phyloP scores from a whole-genome alignment of 1,139 yeast genomes.

The Eremothecium gossypii region DNA sequence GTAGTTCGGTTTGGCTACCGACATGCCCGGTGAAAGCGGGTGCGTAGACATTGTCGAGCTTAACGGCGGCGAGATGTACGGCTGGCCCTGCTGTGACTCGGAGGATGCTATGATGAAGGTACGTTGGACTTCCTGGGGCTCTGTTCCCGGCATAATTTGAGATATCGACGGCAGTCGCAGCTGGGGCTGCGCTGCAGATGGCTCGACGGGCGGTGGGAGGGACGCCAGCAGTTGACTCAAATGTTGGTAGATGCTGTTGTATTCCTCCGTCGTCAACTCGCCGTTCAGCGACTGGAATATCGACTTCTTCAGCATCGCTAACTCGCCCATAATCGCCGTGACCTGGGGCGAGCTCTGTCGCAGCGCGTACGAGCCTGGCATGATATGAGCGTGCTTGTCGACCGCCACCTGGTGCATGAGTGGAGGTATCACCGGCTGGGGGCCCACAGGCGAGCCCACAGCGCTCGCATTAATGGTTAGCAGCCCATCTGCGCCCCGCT shows the following conservation, averaged over 20 bases:
- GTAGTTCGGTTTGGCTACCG: not conserved
- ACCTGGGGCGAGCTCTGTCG: slow-evolving; percentile 3
- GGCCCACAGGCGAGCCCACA: not conserved
- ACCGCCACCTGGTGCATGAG: not conserved
- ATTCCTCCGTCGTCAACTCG: slow-evolving; percentile 3
- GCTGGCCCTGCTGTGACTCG: not conserved
- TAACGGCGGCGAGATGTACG: slow-evolving; percentile 3
- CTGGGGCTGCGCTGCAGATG: slow-evolving; percentile 1
- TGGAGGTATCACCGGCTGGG: slow-evolving; percentile 2
- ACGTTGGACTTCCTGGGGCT: not conserved
- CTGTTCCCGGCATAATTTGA: not conserved
- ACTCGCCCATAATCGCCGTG: slow-evolving; percentile 1
- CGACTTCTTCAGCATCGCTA: slow-evolving; percentile 1
- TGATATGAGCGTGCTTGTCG: not conserved
- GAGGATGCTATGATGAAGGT: slow-evolving; percentile 1
- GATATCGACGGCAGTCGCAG: slow-evolving; percentile 3
- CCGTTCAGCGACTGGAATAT: slow-evolving; percentile 2
- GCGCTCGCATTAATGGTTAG: not conserved
- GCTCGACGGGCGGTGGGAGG: slow-evolving; percentile 1
- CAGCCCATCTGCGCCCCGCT: slow-evolving; percentile 1
- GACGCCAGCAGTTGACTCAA: slow-evolving; percentile 1
- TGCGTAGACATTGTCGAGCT: slow-evolving; percentile 1
- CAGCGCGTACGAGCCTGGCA: slow-evolving; percentile 2
- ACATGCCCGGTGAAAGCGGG: slow-evolving; percentile 1
- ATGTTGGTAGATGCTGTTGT: slow-evolving; percentile 2